These are phyloP conservation scores for Allantophomopsis cytisporea DNA, from an alignment of 2,329 filamentous ascomycete species.

Conservation along the genomic window DNA sequence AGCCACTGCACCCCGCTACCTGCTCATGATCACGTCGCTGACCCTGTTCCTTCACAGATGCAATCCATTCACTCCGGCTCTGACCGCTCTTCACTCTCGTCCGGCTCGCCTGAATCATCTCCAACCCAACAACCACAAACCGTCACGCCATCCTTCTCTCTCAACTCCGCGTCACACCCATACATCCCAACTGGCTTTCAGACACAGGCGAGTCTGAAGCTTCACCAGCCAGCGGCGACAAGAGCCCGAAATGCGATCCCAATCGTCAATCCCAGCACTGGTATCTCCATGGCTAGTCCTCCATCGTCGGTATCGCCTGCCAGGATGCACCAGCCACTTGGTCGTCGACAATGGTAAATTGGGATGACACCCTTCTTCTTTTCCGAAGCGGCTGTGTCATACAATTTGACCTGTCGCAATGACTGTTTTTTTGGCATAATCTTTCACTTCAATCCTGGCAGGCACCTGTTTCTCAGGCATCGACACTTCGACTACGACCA, in stretches of 20 bases:
- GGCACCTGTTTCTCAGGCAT: slow-evolving; percentile 14
- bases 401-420: slow-evolving; percentile 11
- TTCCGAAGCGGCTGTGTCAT: slow-evolving; percentile 7
- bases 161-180: slow-evolving; percentile 52
- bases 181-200: slow-evolving; percentile 55
- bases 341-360: slow-evolving; percentile 16
- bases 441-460: slow-evolving; percentile 14
- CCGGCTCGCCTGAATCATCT: slow-evolving; percentile 83
- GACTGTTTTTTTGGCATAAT: slow-evolving; percentile 15
- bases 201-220: slow-evolving; percentile 58
- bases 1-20: too few species aligned
- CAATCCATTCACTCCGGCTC: slow-evolving; percentile 80
- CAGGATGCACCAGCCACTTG: slow-evolving; percentile 33
- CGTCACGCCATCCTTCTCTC: slow-evolving; percentile 62
- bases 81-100: slow-evolving; percentile 88
- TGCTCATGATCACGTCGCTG: too few species aligned
- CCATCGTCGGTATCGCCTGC: slow-evolving; percentile 57
- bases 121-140: slow-evolving; percentile 80
- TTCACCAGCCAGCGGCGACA: slow-evolving; percentile 82
- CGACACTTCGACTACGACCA: slow-evolving; percentile 9
- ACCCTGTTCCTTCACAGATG: slow-evolving; percentile 35
- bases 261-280: slow-evolving; percentile 91
- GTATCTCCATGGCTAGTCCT: slow-evolving; percentile 77
- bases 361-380: slow-evolving; percentile 7
- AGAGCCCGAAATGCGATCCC: slow-evolving; percentile 91